Evolutionary conservation across 2,329 filamentous ascomycete species (phyloP), one percentile per base, ranked within the genome.

Genomic region (Aurifilum marmelostoma): DNA sequence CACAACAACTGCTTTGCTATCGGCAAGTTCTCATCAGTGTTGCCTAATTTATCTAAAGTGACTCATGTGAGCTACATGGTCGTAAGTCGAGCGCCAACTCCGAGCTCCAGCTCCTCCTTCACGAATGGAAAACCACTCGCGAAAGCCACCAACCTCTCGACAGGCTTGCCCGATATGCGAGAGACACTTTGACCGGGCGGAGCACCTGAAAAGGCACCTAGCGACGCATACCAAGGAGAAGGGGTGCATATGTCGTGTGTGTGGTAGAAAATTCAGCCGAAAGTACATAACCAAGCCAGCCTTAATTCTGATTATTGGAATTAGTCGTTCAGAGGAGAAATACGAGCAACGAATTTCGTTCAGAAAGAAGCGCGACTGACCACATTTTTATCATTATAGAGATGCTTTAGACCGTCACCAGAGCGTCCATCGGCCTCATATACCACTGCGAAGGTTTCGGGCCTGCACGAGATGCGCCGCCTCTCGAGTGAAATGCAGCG

Each of bases 401-500:
- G 67, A 69, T 18, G 63, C 67, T 18, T 59, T 69, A 6, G 64
- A 66, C 21, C 58, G 67, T 21, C 67, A 69, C 11, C 58, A 66
- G 16, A 63, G 39, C 12, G 67, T 69, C 3, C 67, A 69, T 41
- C 63, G 63, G 21, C 63, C 39, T 14, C 67, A 62, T 24, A 58
- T 59, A 9, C 63, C 63, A 12, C 27, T 69, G 9, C 63, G 67
- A 29, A 66, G 67, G 47, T 69, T 69, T 24, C 67, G 67, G 12
- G 67, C 67, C 4, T 69, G 67, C 37, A 63, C 59, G 18, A 62
- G 18, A n/a, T 69, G 67, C 50, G 67, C 67, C 27, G 43, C 67
- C 24, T 66, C 67, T 29, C 58, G 67, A 21, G 67, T 69, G 29
- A 69, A 66, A 39, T 69, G 67, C 34, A 69, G 63, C 24, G 67